These are phyloP conservation scores for Ophiostoma perfectum DNA, from an alignment of 2,329 filamentous ascomycete species.

Conservation along the genomic window DNA sequence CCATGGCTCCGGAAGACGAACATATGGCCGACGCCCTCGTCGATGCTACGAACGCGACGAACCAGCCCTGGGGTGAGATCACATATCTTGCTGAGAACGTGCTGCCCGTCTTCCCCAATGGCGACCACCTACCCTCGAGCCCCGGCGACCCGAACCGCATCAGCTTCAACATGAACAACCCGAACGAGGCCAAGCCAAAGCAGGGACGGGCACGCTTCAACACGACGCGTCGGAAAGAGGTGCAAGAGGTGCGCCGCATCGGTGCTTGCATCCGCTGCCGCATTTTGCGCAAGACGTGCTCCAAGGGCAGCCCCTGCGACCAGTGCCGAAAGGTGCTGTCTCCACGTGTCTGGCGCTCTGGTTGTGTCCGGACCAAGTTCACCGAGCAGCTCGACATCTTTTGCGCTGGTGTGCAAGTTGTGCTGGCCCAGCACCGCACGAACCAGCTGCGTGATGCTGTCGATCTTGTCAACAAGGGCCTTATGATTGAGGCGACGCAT, in stretches of 20 bases:
- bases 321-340: slow-evolving; percentile 59
- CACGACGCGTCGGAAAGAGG: slow-evolving; percentile 55
- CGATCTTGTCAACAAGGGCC: slow-evolving; percentile 44
- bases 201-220: slow-evolving; percentile 55
- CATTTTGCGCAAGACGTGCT: slow-evolving; percentile 61
- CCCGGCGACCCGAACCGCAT: slow-evolving; percentile 36
- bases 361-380: slow-evolving; percentile 58
- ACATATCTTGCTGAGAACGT: slow-evolving; percentile 41
- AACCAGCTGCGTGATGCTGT: slow-evolving; percentile 50
- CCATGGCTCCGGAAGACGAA: background rate
- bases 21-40: slow-evolving; percentile 16
- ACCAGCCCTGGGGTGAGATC: slow-evolving; percentile 51
- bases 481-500: slow-evolving; percentile 53
- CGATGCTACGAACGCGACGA: slow-evolving; percentile 21
- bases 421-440: slow-evolving; percentile 55
- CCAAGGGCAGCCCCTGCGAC: slow-evolving; percentile 57
- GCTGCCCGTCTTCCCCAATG: slow-evolving; percentile 29
- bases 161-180: slow-evolving; percentile 50
- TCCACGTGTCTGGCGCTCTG: slow-evolving; percentile 59
- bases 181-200: slow-evolving; percentile 42
- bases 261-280: slow-evolving; percentile 62
- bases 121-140: slow-evolving; percentile 17
- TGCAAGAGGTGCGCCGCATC: slow-evolving; percentile 59
- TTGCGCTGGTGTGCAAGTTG: slow-evolving; percentile 58
- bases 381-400: slow-evolving; percentile 59